A percentile compares a stretch with the other conserved stretches of the same genome.
These are phyloP conservation scores for Pseudogymnoascus sp. DNA, from an alignment of 2,329 filamentous ascomycete species.

Conservation along the genomic window DNA sequence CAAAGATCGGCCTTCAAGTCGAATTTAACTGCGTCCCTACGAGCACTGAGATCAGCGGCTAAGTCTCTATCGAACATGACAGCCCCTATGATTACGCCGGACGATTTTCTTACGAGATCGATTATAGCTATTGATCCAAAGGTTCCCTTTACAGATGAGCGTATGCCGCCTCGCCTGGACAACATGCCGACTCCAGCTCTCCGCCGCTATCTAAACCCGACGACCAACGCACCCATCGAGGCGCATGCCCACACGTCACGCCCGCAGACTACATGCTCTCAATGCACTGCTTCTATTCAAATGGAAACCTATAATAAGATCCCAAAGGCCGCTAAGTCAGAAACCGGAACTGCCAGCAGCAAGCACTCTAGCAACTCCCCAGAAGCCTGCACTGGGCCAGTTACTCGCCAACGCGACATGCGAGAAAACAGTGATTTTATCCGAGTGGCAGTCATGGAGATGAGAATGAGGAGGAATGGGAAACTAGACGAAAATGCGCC, in stretches of 20 bases:
- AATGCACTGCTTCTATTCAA: slow-evolving; percentile 58
- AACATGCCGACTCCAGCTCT: slow-evolving; percentile 58
- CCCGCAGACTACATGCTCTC: slow-evolving; percentile 29
- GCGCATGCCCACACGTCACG: slow-evolving; percentile 29
- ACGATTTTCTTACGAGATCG: slow-evolving; percentile 58
- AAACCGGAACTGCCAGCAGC: slow-evolving; percentile 33
- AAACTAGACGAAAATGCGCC: slow-evolving; percentile 58
- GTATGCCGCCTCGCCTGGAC: slow-evolving; percentile 51
- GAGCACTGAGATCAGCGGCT: slow-evolving; percentile 47
- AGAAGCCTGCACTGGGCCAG: slow-evolving; percentile 33
- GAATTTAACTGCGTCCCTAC: slow-evolving; percentile 58
- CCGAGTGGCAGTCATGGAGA: slow-evolving; percentile 61
- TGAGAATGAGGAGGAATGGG: slow-evolving; percentile 59
- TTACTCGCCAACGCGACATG: slow-evolving; percentile 54
- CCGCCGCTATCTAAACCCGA: slow-evolving; percentile 59
- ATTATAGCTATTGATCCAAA: slow-evolving; percentile 58
- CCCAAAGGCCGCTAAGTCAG: slow-evolving; percentile 24
- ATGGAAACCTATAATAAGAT: slow-evolving; percentile 60
- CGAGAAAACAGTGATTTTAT: slow-evolving; percentile 64
- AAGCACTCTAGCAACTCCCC: slow-evolving; percentile 23
- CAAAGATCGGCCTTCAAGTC: slow-evolving; percentile 51
- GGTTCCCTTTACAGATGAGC: slow-evolving; percentile 59
- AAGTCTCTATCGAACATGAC: slow-evolving; percentile 55
- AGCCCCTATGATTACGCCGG: slow-evolving; percentile 53
- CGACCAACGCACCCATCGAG: slow-evolving; percentile 41